Evolutionary conservation across 2,329 filamentous ascomycete species (phyloP), one percentile per base, ranked within the genome.

Genomic region (Rhytidhysteron rufulum): DNA sequence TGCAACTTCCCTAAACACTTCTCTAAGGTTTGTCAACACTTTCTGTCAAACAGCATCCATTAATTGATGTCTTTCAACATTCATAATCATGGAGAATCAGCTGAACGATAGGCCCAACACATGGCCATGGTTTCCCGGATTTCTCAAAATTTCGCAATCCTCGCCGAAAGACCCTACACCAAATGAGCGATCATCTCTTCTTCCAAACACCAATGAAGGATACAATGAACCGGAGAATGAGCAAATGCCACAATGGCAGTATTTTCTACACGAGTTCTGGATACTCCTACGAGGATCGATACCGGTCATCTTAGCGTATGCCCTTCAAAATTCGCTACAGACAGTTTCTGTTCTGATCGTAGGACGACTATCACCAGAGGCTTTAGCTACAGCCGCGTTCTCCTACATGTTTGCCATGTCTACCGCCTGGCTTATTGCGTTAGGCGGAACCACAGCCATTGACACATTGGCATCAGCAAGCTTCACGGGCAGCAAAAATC

Each of bases 341-440:
- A 94, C 88, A 0, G 61, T 86, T 2, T 93, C 87, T 0, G 86
- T 95, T 4, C 69, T 95, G 33, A 82, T 95, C 27, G 87, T 88
- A 3, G 88, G 88, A 8, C 81, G 86, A 3, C 70, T 88, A 0
- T 90, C 85, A 0, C 83, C 88, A 1, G 85, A 93, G 62, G 82
- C 88, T 2, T 70, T 95, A 5, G 86, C 88, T 0, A 86, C 85
- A 0, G 84, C 87, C 1, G 88, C 88, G 0, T 95, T 95, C 56
- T 86, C 85, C 2, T 91, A 93, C 70, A 95, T 95, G 88, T 95
- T 95, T 53, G 88, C 88, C 40, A 89, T 91, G 85, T 82, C 85
- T 17, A 88, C 87, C 1, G 88, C 83, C 0, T 94, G 88, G 88
- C 76, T 95, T 27, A 86, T 95, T 43, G 88, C 83, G 0, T 76